Conservation (phyloP, 768 basidiomycete species). For the Chalciporus pseudorubinellus region DNA sequence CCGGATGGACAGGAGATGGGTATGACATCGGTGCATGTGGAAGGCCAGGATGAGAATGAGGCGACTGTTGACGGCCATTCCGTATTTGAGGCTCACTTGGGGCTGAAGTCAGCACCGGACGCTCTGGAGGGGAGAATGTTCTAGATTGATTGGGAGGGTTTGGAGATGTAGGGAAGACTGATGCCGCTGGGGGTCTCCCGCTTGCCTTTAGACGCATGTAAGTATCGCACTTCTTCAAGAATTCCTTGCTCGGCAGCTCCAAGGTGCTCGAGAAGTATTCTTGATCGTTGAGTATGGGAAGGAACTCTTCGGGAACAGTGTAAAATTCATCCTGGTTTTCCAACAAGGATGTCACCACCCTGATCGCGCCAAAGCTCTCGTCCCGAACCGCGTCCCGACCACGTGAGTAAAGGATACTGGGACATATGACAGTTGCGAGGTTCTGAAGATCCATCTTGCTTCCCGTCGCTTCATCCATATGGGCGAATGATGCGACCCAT, state of each 20-base stretch:
- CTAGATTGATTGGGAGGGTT: constrained; percentile 19
- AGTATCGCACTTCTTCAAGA: constrained; percentile 93
- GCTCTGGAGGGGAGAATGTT: constrained; percentile 42
- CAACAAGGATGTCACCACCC: constrained; percentile 79
- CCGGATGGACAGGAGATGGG: constrained; percentile 42
- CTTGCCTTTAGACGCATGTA: constrained; percentile 72
- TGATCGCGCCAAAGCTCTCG: constrained; percentile 88
- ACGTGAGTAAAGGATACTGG: constrained; percentile 93
- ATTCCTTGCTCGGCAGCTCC: constrained; percentile 92
- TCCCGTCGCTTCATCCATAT: constrained; percentile 95
- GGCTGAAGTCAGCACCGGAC: constrained; percentile 41
- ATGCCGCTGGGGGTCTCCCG: constrained; percentile 45
- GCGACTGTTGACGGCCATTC: constrained; percentile 40
- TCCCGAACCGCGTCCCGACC: constrained; percentile 84
- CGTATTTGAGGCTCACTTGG: constrained; percentile 38
- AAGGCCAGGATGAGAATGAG: constrained; percentile 39
- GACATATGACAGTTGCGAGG: constrained; percentile 94
- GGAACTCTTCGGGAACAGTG: constrained; percentile 88
- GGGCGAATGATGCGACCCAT: constrained; percentile 99
- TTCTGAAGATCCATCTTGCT: constrained; percentile 98
- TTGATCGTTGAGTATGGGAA: constrained; percentile 83
- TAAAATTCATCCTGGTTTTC: constrained; percentile 96
- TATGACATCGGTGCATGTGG: constrained; percentile 46
- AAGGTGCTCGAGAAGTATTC: constrained; percentile 87
- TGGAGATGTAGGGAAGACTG: constrained; percentile 31